Percentiles rank a stretch among this genome's conserved stretches.
These are phyloP conservation scores for Arthrobotrys entomopaga DNA, from an alignment of 2,329 filamentous ascomycete genomes.

Conservation along the genomic window DNA sequence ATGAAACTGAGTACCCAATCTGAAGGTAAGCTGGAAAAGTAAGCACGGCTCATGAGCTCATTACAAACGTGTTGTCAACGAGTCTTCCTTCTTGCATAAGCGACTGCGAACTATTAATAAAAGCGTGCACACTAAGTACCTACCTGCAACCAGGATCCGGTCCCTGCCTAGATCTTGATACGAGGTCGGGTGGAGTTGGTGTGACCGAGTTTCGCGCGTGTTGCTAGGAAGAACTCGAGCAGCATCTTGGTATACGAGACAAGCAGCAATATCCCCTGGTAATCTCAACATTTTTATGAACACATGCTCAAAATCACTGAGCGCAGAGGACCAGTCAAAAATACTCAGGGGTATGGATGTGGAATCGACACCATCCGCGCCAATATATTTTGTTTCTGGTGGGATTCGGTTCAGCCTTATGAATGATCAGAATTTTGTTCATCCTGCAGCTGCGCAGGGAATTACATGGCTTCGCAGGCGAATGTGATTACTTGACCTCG, in stretches of 20 bases:
- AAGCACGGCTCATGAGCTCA: conserved; percentile 23
- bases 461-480: conserved; percentile 16
- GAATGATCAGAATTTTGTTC: conserved; percentile 43
- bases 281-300: too few species aligned
- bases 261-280: too few species aligned
- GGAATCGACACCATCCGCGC: too few species aligned
- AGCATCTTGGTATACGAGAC: too few species aligned
- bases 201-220: background rate
- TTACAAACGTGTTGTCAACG: conserved; percentile 34
- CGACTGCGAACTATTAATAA: background rate
- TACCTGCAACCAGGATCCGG: background rate
- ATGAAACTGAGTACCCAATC: background rate
- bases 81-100: conserved; percentile 17
- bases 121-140: background rate
- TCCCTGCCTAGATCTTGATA: too few species aligned
- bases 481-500: conserved; percentile 33
- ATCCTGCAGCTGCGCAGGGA: conserved; percentile 35
- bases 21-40: conserved; percentile 17
- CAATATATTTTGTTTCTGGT: background rate
- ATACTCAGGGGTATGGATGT: too few species aligned
- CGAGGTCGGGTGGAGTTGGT: background rate
- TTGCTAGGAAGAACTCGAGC: too few species aligned
- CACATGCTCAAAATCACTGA: too few species aligned
- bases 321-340: too few species aligned
- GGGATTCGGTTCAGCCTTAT: conserved; percentile 52